Conservation (phyloP, 257 asterid genomes). For the Solanum virginianum region DNA sequence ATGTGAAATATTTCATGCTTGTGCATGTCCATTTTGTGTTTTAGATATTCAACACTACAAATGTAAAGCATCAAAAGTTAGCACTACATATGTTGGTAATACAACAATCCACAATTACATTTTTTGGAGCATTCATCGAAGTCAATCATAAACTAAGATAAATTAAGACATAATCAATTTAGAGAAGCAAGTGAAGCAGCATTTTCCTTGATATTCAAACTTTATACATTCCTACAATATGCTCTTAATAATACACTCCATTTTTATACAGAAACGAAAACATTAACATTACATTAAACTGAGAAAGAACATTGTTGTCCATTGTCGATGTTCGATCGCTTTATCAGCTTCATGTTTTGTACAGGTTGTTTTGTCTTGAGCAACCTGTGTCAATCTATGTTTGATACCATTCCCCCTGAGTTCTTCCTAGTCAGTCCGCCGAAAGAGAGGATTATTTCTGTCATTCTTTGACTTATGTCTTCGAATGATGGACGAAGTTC, state of each 20-base stretch:
- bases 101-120: neutral
- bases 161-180: neutral
- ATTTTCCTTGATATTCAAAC: neutral
- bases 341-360: neutral
- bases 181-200: neutral
- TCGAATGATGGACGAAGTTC: slow-evolving; percentile 65
- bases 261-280: neutral
- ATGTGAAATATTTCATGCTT: neutral
- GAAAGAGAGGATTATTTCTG: slow-evolving; percentile 21
- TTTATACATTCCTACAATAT: neutral
- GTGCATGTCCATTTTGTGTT: neutral
- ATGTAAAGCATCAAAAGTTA: neutral
- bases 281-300: neutral
- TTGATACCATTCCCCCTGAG: neutral
- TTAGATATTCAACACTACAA: neutral
- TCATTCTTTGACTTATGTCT: slow-evolving; percentile 33
- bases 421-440: slow-evolving; percentile 6
- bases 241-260: neutral
- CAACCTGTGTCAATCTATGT: neutral
- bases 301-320: neutral
- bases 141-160: neutral
- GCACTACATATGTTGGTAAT: neutral
- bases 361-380: neutral
- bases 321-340: neutral
- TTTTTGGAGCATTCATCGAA: neutral